Percentiles rank a stretch among this genome's conserved stretches.
phyloP scores from a whole-genome alignment of 257 asterid genomes.

The Solanum sitiens region DNA sequence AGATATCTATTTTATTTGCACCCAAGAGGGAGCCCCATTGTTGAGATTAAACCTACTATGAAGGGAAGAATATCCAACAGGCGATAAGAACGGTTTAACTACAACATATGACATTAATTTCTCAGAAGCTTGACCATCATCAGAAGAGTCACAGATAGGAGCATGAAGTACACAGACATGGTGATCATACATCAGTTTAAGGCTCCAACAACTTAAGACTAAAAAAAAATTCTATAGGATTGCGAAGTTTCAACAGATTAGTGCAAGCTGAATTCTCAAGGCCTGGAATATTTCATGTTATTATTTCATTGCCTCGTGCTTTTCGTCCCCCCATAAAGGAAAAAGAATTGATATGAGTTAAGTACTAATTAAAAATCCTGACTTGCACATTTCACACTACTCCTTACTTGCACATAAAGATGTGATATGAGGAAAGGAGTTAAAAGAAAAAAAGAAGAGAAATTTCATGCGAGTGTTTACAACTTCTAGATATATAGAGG shows the following conservation, averaged over 20 bases:
- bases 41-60: not conserved
- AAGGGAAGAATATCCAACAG: not conserved
- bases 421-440: not conserved
- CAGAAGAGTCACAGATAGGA: not conserved
- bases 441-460: not conserved
- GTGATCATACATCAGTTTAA: not conserved
- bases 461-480: not conserved
- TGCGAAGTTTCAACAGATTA: not conserved
- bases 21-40: not conserved
- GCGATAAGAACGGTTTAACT: not conserved
- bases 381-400: not conserved
- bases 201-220: not conserved
- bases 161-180: not conserved
- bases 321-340: not conserved
- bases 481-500: not conserved
- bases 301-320: not conserved
- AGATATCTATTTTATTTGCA: not conserved
- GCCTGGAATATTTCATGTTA: not conserved
- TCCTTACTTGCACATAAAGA: not conserved
- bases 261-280: not conserved
- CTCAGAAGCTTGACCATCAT: not conserved
- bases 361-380: not conserved
- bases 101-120: not conserved
- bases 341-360: not conserved
- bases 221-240: not conserved